A percentile compares a stretch with the other conserved stretches of the same genome.
Conservation (phyloP, 1,139 yeast species). For the Lipomyces yarrowii region DNA sequence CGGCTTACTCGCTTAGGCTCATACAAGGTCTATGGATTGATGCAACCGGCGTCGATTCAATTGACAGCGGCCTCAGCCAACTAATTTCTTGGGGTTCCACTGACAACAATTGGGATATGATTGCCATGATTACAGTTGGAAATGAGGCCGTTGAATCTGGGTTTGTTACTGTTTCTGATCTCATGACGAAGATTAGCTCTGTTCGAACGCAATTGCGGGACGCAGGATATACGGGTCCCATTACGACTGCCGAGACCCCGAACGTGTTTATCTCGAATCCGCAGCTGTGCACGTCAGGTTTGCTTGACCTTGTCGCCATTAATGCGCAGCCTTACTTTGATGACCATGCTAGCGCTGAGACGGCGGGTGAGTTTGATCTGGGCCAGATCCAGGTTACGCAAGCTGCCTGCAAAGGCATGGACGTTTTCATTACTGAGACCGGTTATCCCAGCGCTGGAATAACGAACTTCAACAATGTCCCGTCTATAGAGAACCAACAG, state of each 20-base stretch:
- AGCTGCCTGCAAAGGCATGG: conserved; percentile 46
- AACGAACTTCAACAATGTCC: conserved; percentile 72
- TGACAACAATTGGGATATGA: conserved; percentile 64
- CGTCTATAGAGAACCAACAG: conserved; percentile 67
- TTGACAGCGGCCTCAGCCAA: conserved; percentile 59
- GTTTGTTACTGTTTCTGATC: conserved; percentile 58
- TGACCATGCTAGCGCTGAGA: conserved; percentile 56
- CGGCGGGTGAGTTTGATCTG: conserved; percentile 72
- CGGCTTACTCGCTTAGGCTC: conserved; percentile 64
- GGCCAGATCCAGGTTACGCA: conserved; percentile 62
- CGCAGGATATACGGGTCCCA: conserved; percentile 77
- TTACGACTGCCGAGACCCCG: conserved; percentile 90
- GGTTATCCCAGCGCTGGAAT: conserved; percentile 84
- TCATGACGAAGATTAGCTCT: conserved; percentile 61
- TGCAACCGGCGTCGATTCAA: conserved; percentile 62
- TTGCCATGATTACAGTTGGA: conserved; percentile 77
- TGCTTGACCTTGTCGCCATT: conserved; percentile 76
- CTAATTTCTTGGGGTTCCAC: conserved; percentile 51
- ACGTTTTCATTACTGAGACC: conserved; percentile 69
- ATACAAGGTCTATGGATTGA: conserved; percentile 88
- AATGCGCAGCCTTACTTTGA: conserved; percentile 89
- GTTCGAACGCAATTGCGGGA: conserved; percentile 59
- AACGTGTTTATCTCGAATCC: conserved; percentile 67
- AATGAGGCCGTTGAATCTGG: conserved; percentile 79
- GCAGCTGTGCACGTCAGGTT: conserved; percentile 63